phyloP scores from a whole-genome alignment of 306 rosid species.

The Quercus aquifolioides region DNA sequence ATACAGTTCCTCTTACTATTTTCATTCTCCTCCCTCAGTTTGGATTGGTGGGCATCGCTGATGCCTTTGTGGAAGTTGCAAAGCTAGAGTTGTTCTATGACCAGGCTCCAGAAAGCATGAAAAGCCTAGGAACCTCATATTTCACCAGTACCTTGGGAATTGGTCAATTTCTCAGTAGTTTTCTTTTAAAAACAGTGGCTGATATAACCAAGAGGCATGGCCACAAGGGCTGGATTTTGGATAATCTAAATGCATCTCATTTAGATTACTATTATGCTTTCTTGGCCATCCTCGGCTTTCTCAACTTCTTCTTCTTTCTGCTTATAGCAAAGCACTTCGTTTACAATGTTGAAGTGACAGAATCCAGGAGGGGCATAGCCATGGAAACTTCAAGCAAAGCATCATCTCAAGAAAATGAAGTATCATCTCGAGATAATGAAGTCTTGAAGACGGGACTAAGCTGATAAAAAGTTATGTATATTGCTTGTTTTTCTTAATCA shows the following conservation, averaged over 20 bases:
- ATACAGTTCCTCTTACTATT: conserved; percentile 58
- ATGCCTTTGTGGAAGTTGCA: conserved; percentile 63
- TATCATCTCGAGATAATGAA: not conserved
- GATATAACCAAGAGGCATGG: conserved; percentile 43
- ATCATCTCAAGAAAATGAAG: conserved; percentile 4
- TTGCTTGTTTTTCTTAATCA: not conserved
- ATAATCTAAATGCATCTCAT: conserved; percentile 62
- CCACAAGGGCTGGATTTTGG: conserved; percentile 65
- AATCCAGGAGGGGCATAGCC: conserved; percentile 26
- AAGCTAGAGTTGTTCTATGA: conserved; percentile 81
- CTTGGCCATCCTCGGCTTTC: conserved; percentile 46
- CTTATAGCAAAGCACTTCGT: conserved; percentile 54
- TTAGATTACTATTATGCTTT: conserved; percentile 65
- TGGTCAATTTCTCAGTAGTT: conserved; percentile 63
- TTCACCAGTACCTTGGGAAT: conserved; percentile 57
- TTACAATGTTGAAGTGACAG: conserved; percentile 42
- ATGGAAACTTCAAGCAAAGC: conserved; percentile 8
- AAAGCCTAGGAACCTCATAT: conserved; percentile 75
- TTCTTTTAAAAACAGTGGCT: conserved; percentile 55
- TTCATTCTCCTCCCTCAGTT: conserved; percentile 80
- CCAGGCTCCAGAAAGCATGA: conserved; percentile 80
- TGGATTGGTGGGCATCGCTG: conserved; percentile 65
- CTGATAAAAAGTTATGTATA: not conserved
- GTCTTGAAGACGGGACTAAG: conserved; percentile 4
- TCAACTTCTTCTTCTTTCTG: conserved; percentile 65